Evolutionary conservation across 441 rosid genomes (phyloP), one percentile per base, ranked within the genome.

Genomic region (Arabidopsis hybrid): DNA sequence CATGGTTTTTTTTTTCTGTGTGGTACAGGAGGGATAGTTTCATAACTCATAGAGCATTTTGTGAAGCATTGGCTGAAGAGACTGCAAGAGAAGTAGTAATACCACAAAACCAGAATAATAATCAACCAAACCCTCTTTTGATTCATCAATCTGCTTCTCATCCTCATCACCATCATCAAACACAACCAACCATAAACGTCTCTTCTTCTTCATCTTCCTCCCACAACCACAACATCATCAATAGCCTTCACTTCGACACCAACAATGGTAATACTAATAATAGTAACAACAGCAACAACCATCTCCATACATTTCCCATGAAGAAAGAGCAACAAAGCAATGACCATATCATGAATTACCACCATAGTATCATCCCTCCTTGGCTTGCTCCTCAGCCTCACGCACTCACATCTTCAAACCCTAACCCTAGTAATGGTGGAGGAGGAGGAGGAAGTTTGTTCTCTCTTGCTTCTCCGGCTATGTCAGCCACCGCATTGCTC

Each of bases 401-500:
- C n/a, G 75, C 74, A 66, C 62, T 67, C 60, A 74, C 74, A 17
- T 69, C 81, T 52, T 29, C 78, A 78, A 81, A 82, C 81, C 85
- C 87, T 73, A 85, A 73, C 85, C 84, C 90, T 72, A 81, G 82
- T 56, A 75, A 68, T 71, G 79, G 11, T 40, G 26, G 26, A 21
- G 46, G 80, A 57, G 83, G 79, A 17, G 84, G 84, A 16, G 83
- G 83, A 76, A 69, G 85, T 6, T 47, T 79, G 47, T 73, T 69
- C 65, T 56, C 81, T 66, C 71, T 49, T 68, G 72, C 74, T 59
- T 65, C 62, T 51, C 88, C 91, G 68, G 89, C 85, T 79, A 86
- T 90, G 93, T 90, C 98, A 76, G 98, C 98, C 11, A 93, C 98
- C 69, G 97, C 97, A 67, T 85, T 91, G 76, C 97, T 93, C 67